A percentile compares a stretch with the other conserved stretches of the same genome.
phyloP scores from a whole-genome alignment of 345 rosid species.

The Hibiscus mutabilis region DNA sequence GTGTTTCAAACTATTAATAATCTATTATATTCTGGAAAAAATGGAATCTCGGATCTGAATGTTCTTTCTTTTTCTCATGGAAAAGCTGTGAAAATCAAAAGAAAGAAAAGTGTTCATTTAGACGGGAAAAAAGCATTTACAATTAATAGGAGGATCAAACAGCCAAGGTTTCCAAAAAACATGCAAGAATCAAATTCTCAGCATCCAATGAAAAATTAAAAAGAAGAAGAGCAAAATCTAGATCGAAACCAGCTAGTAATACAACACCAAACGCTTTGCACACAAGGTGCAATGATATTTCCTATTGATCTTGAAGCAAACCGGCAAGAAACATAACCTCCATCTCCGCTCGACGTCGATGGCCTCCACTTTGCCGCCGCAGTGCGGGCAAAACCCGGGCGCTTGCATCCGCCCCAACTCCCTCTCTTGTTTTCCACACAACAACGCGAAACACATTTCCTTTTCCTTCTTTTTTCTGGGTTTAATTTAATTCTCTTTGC shows the following conservation, averaged over 20 bases:
- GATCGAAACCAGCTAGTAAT: constrained; percentile 9
- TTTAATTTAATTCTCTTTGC: background rate
- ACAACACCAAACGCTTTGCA: constrained; percentile 42
- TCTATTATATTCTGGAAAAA: no score
- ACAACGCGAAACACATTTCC: constrained; percentile 49
- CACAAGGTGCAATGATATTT: constrained; percentile 57
- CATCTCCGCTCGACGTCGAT: constrained; percentile 59
- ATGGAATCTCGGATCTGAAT: no score
- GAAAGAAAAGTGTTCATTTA: no score
- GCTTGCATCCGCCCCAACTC: constrained; percentile 72
- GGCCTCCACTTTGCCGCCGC: constrained; percentile 72
- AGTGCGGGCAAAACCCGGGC: constrained; percentile 70
- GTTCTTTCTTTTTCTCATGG: no score
- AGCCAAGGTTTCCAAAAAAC: no score
- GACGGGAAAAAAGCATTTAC: no score
- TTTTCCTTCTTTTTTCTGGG: background rate
- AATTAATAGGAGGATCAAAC: no score
- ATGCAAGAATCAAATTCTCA: no score
- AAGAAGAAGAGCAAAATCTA: background rate
- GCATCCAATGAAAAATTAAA: no score
- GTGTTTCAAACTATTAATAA: no score
- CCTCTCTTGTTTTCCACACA: constrained; percentile 45
- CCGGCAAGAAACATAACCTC: constrained; percentile 75
- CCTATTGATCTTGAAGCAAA: constrained; percentile 56
- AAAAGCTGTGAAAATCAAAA: no score